Evolutionary conservation across 257 asterid genomes (phyloP), one percentile per base, ranked within the genome.

Genomic region (Penstemon davidsonii): DNA sequence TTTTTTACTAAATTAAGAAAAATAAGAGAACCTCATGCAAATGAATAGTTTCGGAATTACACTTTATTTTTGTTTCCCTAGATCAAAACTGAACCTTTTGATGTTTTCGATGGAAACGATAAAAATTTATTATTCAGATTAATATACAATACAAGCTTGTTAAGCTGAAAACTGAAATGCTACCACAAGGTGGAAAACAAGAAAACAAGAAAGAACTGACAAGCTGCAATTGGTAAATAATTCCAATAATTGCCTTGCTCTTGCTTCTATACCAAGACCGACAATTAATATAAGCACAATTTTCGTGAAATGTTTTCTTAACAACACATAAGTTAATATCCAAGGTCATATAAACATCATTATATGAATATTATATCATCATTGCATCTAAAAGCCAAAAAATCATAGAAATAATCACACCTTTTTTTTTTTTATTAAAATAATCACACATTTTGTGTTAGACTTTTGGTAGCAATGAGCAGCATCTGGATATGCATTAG

Each of bases 391-490:
- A 61, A 43, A 43, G 33, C 3, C 52, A 60, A 7, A 43, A 7
- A 5, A 10, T 40, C 6, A 5, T 4, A 4, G 44, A 67, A 45
- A 60, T 15, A 66, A 65, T 37, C 80, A 70, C 66, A 88, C 99
- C 96, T 82, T 71, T 87, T 5, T 0, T 15, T 15, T 15, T 15
- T 15, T 15, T 0, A 15, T 15, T 15, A 15, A 15, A 15, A 15
- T 15, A 15, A 15, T 15, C 18, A 15, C 18, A 15, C 18, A 15
- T 15, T 15, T 15, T 15, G 62, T 64, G 70, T 88, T 85, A 69
- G 81, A 59, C 83, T 88, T 93, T 79, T 93, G 88, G 79, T 93
- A 90, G 83, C 92, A 87, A 77, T 88, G 97, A 67, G 89, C 98
- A 65, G 97, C 98, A 87, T 88, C 95, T 58, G 96, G 96, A 74